Percentiles rank a stretch among this genome's conserved stretches.
These are phyloP conservation scores for Colletotrichum tofieldiae DNA, from an alignment of 2,329 filamentous ascomycete genomes.

Conservation along the genomic window DNA sequence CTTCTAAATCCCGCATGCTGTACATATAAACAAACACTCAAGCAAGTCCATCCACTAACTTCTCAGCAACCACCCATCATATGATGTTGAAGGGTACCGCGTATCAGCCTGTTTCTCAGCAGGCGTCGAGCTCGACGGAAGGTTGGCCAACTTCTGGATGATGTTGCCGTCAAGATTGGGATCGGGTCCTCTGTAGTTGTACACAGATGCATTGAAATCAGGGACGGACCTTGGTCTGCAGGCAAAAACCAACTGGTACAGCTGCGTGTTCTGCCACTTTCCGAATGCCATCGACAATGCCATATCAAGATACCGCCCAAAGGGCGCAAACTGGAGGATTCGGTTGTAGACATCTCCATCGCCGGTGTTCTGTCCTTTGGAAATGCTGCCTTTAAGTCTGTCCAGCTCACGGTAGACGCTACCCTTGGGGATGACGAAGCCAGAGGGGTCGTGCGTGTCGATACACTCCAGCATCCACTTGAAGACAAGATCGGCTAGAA, in stretches of 20 bases:
- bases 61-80: conserved; percentile 17
- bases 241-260: conserved; percentile 29
- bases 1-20: no score
- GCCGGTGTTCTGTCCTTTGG: conserved; percentile 3
- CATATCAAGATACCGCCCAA: conserved; percentile 18
- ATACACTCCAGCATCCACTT: conserved; percentile 46
- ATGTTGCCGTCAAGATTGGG: conserved; percentile 21
- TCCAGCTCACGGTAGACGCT: conserved; percentile 22
- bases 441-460: conserved; percentile 35
- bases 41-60: background rate
- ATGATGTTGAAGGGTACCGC: conserved; percentile 23
- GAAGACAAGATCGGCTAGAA: conserved; percentile 44
- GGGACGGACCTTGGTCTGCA: conserved; percentile 14
- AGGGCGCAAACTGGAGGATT: conserved; percentile 15
- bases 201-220: conserved; percentile 23
- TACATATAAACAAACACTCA: background rate
- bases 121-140: conserved; percentile 19
- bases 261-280: conserved; percentile 26
- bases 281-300: conserved; percentile 17
- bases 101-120: background rate
- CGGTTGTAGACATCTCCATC: conserved; percentile 30
- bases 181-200: conserved; percentile 35
- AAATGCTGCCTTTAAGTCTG: conserved; percentile 9
- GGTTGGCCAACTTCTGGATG: conserved; percentile 26
- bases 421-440: conserved; percentile 30